phyloP scores from a whole-genome alignment of 2,329 filamentous ascomycete genomes.

The Scedosporium apiospermum region DNA sequence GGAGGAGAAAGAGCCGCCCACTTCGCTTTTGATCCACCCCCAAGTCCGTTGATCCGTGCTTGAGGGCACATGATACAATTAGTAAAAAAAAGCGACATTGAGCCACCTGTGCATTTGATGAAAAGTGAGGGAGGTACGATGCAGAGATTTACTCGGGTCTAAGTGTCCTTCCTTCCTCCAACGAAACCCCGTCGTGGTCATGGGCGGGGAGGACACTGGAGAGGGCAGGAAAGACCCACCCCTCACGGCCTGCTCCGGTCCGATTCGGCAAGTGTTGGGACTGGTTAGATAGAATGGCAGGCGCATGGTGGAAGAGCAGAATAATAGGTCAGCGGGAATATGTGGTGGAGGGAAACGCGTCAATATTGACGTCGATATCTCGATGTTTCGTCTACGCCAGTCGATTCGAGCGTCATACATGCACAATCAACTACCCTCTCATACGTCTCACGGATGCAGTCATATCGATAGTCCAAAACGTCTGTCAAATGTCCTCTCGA shows the following conservation, averaged over 20 bases:
- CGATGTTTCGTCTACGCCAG: not conserved
- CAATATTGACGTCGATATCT: no score
- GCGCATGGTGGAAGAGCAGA: not conserved
- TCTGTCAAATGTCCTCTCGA: not conserved
- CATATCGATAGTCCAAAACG: not conserved
- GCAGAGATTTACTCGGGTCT: not conserved
- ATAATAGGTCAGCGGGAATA: not conserved
- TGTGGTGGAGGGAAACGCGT: no score
- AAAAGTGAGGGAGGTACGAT: not conserved
- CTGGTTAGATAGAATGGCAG: not conserved
- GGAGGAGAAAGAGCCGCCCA: not conserved
- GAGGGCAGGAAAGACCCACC: not conserved
- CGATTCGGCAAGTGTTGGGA: not conserved
- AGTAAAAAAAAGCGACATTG: not conserved
- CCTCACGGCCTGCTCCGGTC: not conserved
- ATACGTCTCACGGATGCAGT: not conserved
- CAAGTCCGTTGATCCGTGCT: not conserved
- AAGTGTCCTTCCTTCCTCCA: not conserved
- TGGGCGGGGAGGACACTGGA: not conserved
- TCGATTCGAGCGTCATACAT: not conserved
- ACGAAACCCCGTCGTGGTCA: not conserved
- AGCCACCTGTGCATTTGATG: not conserved
- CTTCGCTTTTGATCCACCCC: not conserved
- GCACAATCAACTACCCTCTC: not conserved
- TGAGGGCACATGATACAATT: not conserved